Evolutionary conservation across 2,329 filamentous ascomycete genomes (phyloP), one percentile per base, ranked within the genome.

Genomic region (Ceratocystis lukuohia): DNA sequence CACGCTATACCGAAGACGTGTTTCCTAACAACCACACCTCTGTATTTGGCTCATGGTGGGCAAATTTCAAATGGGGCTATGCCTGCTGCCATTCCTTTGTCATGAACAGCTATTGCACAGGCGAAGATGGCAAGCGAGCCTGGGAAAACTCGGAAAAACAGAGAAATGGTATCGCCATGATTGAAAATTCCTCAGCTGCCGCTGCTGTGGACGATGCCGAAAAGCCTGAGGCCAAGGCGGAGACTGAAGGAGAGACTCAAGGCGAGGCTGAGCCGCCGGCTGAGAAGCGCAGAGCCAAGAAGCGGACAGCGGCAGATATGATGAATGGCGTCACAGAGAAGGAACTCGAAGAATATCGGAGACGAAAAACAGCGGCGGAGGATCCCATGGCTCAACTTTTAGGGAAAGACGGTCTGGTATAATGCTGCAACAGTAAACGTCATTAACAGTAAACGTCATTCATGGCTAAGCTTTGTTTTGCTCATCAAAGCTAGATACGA

Each of bases 21-120:
- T 78, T 88, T 65, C 83, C 88, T 74, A 93, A 96, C 78, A 99
- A 99, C 73, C 94, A 99, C 76, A 91, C 85, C 2, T 87, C 88
- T 0, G 87, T 96, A 2, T 99, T 91, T 89, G 94, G 94, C 62
- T 96, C 91, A 72, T 99, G 94, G 94, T 99, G 94, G 94, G 84
- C 86, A 65, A 86, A 90, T 73, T 97, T 96, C 77, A 84, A 88
- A 75, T 99, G 94, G 94, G 94, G 94, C 1, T 99, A 96, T 75
- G 84, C 89, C 25, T 99, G 94, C 75, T 99, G 94, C 78, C 91
- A 95, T 74, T 96, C 91, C 0, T 87, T 86, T 25, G 84, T 96
- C 69, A 96, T 96, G 77, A 97, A 99, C 76, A 96, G 91, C 72
- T 99, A 97, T 73, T 99, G 94, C 75, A 97, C 93, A 0, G 94